Evolutionary conservation across 106 monocot species (phyloP).

Genomic region (Iris macrosiphon): DNA sequence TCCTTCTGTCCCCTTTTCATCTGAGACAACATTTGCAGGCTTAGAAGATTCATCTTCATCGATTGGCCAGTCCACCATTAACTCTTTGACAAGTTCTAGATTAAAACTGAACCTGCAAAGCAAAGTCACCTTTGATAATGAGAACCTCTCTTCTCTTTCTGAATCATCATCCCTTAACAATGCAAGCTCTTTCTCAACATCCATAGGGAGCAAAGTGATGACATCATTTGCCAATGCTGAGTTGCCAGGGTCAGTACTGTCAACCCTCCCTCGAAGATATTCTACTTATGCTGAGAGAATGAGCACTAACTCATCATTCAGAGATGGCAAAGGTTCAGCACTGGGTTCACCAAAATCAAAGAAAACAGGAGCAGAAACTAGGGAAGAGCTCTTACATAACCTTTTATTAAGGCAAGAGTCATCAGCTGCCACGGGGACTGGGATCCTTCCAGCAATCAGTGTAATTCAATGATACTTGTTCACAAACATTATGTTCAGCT

Average conservation of each 20-base stretch:
- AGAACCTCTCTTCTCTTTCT: slow-evolving; percentile 11
- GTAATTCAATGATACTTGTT: slow-evolving; percentile 17
- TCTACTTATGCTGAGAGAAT: slow-evolving; percentile 63
- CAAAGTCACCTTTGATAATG: slow-evolving; percentile 23
- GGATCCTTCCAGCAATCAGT: slow-evolving; percentile 25
- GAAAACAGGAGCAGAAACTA: slow-evolving; percentile 67
- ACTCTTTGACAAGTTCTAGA: slow-evolving; percentile 24
- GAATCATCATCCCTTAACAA: slow-evolving; percentile 30
- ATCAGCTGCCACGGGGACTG: slow-evolving; percentile 13
- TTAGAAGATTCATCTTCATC: slow-evolving; percentile 43
- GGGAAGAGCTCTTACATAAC: slow-evolving; percentile 53
- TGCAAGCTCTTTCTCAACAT: slow-evolving; percentile 19
- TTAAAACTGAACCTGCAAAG: slow-evolving; percentile 27
- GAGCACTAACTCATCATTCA: slow-evolving; percentile 37
- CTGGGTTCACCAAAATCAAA: slow-evolving; percentile 65
- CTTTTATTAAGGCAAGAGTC: slow-evolving; percentile 40
- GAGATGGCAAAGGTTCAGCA: slow-evolving; percentile 37
- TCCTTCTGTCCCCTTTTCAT: slow-evolving; percentile 19
- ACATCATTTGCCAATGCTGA: slow-evolving; percentile 24
- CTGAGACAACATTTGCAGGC: slow-evolving; percentile 26
- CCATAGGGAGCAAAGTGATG: slow-evolving; percentile 18
- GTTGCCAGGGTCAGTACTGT: slow-evolving; percentile 17
- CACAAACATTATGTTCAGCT: neutral
- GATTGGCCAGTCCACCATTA: slow-evolving; percentile 11
- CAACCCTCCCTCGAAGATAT: slow-evolving; percentile 32